These are phyloP conservation scores for Macaranga tanarius DNA, from an alignment of 441 rosid species.

Conservation along the genomic window DNA sequence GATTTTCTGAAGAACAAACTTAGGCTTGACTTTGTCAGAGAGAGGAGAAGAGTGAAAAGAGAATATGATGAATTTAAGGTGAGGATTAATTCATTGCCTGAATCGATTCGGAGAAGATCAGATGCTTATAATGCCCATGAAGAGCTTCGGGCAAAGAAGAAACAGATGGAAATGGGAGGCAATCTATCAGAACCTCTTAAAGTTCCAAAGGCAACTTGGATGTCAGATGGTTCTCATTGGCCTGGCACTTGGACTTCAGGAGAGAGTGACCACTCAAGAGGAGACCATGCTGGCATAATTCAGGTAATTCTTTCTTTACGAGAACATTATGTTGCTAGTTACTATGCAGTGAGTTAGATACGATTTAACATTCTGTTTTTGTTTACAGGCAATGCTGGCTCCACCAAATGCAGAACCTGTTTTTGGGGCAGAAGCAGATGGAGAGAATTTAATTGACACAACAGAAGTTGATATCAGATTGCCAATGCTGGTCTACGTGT, in stretches of 20 bases:
- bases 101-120: constrained; percentile 74
- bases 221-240: constrained; percentile 95
- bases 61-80: constrained; percentile 95
- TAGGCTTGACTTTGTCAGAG: constrained; percentile 78
- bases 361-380: constrained; percentile 9
- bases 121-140: constrained; percentile 81
- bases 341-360: not conserved
- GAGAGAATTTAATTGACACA: constrained; percentile 54
- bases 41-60: constrained; percentile 83
- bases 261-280: constrained; percentile 61
- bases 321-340: not conserved
- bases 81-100: constrained; percentile 69
- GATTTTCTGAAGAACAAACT: constrained; percentile 75
- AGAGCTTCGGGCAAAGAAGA: constrained; percentile 74
- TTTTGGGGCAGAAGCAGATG: constrained; percentile 52
- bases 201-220: constrained; percentile 81
- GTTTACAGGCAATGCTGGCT: constrained; percentile 62
- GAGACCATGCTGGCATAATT: constrained; percentile 85
- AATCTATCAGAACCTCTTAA: constrained; percentile 41
- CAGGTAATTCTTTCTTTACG: constrained; percentile 45
- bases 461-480: constrained; percentile 69
- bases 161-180: constrained; percentile 56
- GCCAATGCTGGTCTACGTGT: constrained; percentile 77
- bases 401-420: constrained; percentile 72
- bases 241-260: constrained; percentile 84